Conservation (phyloP, 148 eudicot species). For the Dysphania ambrosioides region DNA sequence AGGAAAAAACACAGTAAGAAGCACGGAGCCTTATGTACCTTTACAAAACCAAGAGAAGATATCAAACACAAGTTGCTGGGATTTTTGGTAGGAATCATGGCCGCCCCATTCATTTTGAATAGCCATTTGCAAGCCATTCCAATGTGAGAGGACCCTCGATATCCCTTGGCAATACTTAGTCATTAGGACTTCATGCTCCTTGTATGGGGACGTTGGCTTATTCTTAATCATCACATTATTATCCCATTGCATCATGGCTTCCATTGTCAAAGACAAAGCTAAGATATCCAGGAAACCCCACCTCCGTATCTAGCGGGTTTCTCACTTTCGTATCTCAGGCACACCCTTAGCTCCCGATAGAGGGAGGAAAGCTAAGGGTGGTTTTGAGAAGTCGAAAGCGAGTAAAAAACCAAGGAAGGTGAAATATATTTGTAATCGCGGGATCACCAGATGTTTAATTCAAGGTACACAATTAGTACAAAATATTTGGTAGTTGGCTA, state of each 20-base stretch:
- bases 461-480: background rate
- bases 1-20: too few species aligned
- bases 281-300: too few species aligned
- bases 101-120: conserved; percentile 64
- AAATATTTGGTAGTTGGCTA: background rate
- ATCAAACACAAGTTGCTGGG: conserved; percentile 41
- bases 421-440: background rate
- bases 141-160: conserved; percentile 32
- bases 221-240: background rate
- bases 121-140: conserved; percentile 63
- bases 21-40: too few species aligned
- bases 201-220: background rate
- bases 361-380: background rate
- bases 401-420: background rate
- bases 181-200: background rate
- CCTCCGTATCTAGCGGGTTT: too few species aligned
- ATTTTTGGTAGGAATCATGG: conserved; percentile 46
- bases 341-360: conserved; percentile 15
- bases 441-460: background rate
- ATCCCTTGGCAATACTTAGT: conserved; percentile 19
- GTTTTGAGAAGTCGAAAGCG: conserved; percentile 12
- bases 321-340: conserved; percentile 2
- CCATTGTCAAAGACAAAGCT: too few species aligned
- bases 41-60: conserved; percentile 46
- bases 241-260: background rate